Base-by-base conservation (phyloP, 2,329 filamentous ascomycete species). In the Leptographium lundbergii region DNA sequence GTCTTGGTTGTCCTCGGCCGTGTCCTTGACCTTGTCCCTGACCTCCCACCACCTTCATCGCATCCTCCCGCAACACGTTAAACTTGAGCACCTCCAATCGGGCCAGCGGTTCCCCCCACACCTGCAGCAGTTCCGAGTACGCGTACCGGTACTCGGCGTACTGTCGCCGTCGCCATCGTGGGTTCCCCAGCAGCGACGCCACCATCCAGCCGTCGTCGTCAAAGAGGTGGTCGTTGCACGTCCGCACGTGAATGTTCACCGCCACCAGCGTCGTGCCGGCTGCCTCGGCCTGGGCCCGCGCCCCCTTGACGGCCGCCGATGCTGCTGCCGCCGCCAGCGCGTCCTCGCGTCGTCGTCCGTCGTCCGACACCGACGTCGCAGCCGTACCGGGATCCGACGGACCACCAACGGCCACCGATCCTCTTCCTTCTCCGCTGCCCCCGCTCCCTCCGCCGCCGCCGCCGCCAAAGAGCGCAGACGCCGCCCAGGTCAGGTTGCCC, bases 11-110 rank as follows among this genome's bases (percentile, higher is more conserved):
- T 4, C 22, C 10, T 29, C 22, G 36, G 1, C 55, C 2, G 5
- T 14, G 45, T 7, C 61, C 22, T 63, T 65, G 17, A 62, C 66
- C 25, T 63, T 64, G 4, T 57, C 54, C 25, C 67, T 61, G 24
- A 66, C n/a, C 53, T 5, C 62, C 53, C 1, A 57, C 56, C n/a
- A 56, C 61, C 47, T 67, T 65, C 54, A 65, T 62, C 24, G 67
- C 68, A 54, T 77, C 75, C 29, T 80, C 78, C 58, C 79, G 79
- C 47, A 87, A 72, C 4, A 81, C 77, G 62, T 86, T 86, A 66
- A 87, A 87, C 66, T 88, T 87, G 71, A 87, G 76, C 32, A 88
- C 79, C 67, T 88, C 85, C 1, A 87, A 75, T 22, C 84, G 76
- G 36, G 81, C 77, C 5, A 87, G 71, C 0, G 82, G 82, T 59